Conservation (phyloP, 1,139 yeast genomes). For the Hanseniaspora sp. region DNA sequence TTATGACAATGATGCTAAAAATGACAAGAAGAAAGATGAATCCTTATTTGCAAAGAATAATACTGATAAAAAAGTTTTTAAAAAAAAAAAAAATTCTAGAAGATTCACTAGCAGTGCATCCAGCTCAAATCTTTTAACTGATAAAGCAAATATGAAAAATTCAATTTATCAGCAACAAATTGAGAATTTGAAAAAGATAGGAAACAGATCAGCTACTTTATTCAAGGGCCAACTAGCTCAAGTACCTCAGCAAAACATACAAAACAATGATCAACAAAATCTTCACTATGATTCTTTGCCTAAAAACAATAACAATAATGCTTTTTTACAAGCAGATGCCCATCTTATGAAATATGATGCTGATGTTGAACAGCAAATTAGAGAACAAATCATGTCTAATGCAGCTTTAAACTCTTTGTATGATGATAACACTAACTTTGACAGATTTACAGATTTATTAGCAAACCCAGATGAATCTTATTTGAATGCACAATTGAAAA, state of each 20-base stretch:
- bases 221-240: slow-evolving; percentile 10
- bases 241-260: not conserved
- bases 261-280: not conserved
- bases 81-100: not conserved
- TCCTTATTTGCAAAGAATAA: not conserved
- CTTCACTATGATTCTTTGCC: not conserved
- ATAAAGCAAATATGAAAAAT: slow-evolving; percentile 1
- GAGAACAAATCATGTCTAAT: slow-evolving; percentile 14
- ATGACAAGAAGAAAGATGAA: not conserved
- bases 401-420: slow-evolving; percentile 14
- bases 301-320: slow-evolving; percentile 2
- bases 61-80: not conserved
- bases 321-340: not conserved
- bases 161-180: slow-evolving; percentile 10
- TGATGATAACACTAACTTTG: slow-evolving; percentile 13
- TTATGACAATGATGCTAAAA: no score
- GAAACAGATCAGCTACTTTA: slow-evolving; percentile 14
- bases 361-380: slow-evolving; percentile 10
- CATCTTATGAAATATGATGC: slow-evolving; percentile 8
- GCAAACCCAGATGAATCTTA: slow-evolving; percentile 7
- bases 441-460: slow-evolving; percentile 5
- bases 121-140: not conserved
- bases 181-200: slow-evolving; percentile 12
- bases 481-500: slow-evolving; percentile 4
- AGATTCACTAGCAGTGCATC: slow-evolving; percentile 10